Base-by-base conservation (phyloP, 164 flowering plant species). In the Euptelea pleiosperma region DNA sequence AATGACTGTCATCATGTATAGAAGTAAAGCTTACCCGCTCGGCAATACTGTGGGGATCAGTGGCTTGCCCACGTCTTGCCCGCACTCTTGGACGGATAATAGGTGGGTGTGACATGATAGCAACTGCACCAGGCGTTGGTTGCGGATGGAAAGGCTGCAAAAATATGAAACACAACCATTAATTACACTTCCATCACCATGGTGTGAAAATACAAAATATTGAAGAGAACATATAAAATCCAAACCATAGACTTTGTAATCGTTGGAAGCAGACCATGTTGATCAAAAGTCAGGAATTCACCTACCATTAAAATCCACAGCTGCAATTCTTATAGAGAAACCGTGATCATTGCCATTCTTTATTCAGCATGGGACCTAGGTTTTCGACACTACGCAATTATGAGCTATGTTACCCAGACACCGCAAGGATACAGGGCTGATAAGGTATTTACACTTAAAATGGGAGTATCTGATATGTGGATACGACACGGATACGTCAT, bases 11-110 rank as follows among this genome's bases (percentile, higher is more conserved):
- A 9, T 8, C 25, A n/a, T 36, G 1, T 8, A 22, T 18, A 19
- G n/a, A 42, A 28, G 34, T 30, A 21, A 50, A 66, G 31, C 77
- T 64, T 81, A 93, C 99, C 83, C 99, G 68, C 65, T 93, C 99
- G 34, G 99, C 99, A 58, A 93, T 93, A 62, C 98, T 93, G 77
- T 92, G 98, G 19, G 98, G 98, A 77, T 92, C 98, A 12, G 98
- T 92, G 25, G 98, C 98, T 75, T 93, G 99, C 19, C 99, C 99
- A 71, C 99, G 73, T 63, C 97, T 81, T 16, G 99, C 99, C 42
- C 99, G 71, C 59, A 88, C 96, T 68, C 99, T 80, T 3, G 99
- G 96, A 16, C 99, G 94, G 52, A 88, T 77, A 40, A 82, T 66
- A 33, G 97, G 95, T 46, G 90, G 92, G 65, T 88, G 87, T 21